Base-by-base conservation (phyloP, 192 early-diverging fungal species). In the Diversispora epigaea region DNA sequence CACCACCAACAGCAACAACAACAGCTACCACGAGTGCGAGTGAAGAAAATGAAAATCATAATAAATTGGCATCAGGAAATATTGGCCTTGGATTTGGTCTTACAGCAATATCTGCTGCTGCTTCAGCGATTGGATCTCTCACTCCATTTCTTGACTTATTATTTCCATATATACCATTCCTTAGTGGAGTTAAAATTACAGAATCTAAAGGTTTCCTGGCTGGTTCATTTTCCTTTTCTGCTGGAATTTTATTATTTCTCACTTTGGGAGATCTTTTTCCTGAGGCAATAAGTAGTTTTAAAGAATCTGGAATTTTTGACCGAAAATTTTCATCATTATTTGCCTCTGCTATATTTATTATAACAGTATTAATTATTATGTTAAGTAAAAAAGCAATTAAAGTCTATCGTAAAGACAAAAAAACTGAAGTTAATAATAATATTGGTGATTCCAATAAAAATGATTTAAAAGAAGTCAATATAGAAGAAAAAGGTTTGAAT, bases 21-120 rank as follows among this genome's bases (percentile, higher is more conserved):
- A 8, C 3, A 8, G 8, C 3, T 3, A 52, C 40, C 68, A 3
- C 54, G 49, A 0, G 68, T 70, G 14, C 54, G 25, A 39, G 14
- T 25, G 3, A 54, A 17, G 25, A 50, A 70, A 4, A 70, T 54
- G n/a, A n/a, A n/a, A 17, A 5, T 40, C 41, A 69, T 11, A 14
- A 39, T 43, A 71, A 21, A 55, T 45, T 72, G 19, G 71, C 71
- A 4, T 3, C 21, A 19, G 71, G 71, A 19, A 72, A 72, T 19
- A n/a, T 72, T 41, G 14, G 43, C 4, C 71, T 72, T 61, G 71
- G 54, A 61, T 72, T 72, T 46, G 71, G 71, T n/a, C 56, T 72
- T 15, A 72, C 71, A 3, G 56, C 10, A 4, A 19, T 72, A 17
- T 54, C 71, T 15, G 56, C 71, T 19, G 1, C 46, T 5, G 14